Conservation (phyloP, 169 alveolate species). For the Cryptosporidium baileyi region DNA sequence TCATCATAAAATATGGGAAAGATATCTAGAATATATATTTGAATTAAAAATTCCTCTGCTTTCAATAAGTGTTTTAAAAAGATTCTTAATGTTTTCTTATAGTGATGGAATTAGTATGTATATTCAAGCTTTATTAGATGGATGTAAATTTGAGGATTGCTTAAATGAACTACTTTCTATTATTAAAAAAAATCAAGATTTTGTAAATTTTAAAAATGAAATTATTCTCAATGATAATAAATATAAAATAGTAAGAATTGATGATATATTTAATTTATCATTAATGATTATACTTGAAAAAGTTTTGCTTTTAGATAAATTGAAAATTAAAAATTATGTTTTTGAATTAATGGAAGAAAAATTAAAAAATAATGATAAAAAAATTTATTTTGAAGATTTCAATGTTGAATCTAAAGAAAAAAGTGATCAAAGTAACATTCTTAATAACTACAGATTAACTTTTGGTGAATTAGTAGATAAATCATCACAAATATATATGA, state of each 20-base stretch:
- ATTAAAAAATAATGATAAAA: not conserved
- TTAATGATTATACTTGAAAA: not conserved
- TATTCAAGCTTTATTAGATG: conserved; percentile 28
- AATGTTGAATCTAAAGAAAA: not conserved
- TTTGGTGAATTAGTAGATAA: conserved; percentile 18
- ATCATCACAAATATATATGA: conserved; percentile 42
- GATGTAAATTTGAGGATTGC: not conserved
- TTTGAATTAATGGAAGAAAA: conserved; percentile 1
- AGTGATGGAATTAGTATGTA: conserved; percentile 12
- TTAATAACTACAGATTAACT: conserved; percentile 10
- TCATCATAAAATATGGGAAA: conserved; percentile 46
- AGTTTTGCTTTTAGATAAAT: not conserved
- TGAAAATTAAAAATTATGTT: not conserved
- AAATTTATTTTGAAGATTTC: not conserved
- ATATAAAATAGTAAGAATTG: conserved; percentile 1
- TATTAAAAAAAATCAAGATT: not conserved
- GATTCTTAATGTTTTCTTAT: conserved; percentile 27
- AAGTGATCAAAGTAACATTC: not conserved
- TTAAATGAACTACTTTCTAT: not conserved
- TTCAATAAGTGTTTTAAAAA: conserved; percentile 25
- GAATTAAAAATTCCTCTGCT: conserved; percentile 24
- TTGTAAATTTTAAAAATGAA: not conserved
- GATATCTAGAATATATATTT: conserved; percentile 23
- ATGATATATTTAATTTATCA: not conserved
- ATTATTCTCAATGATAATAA: not conserved